Percentiles rank a stretch among this genome's conserved stretches.
Evolutionary conservation across 2,329 filamentous ascomycete species (phyloP).

Genomic region (Paraconiothyrium sp.): DNA sequence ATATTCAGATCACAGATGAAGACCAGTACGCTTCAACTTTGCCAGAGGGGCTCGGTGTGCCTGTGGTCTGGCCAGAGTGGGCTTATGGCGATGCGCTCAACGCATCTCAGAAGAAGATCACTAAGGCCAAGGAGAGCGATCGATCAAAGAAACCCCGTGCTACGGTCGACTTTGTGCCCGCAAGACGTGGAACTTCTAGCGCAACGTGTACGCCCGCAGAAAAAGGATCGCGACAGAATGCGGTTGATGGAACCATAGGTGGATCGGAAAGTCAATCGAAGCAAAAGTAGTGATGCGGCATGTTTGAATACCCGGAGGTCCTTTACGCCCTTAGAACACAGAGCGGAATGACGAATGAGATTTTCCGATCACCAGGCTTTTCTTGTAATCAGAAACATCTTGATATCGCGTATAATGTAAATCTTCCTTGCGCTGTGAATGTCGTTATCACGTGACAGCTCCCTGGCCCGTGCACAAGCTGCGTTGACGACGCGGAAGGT

Average conservation of each 20-base stretch:
- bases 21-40: conserved; percentile 73
- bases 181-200: conserved; percentile 37
- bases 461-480: conserved; percentile 14
- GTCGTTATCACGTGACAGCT: conserved; percentile 22
- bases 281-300: conserved; percentile 20
- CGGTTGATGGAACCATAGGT: conserved; percentile 32
- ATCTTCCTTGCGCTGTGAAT: conserved; percentile 2
- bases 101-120: conserved; percentile 51
- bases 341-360: background rate
- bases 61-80: conserved; percentile 52
- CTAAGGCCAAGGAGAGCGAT: conserved; percentile 44
- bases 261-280: conserved; percentile 30
- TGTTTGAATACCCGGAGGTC: background rate
- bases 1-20: conserved; percentile 40
- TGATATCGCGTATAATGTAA: background rate
- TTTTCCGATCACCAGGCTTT: too few species aligned
- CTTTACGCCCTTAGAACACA: background rate
- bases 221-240: conserved; percentile 26
- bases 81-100: conserved; percentile 56
- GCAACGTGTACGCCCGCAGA: conserved; percentile 34
- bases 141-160: conserved; percentile 39
- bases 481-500: conserved; percentile 14
- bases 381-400: background rate
- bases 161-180: conserved; percentile 47
- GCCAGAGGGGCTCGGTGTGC: conserved; percentile 50